These are phyloP conservation scores for Tuber indicum DNA, from an alignment of 495 filamentous ascomycete genomes.

Conservation along the genomic window DNA sequence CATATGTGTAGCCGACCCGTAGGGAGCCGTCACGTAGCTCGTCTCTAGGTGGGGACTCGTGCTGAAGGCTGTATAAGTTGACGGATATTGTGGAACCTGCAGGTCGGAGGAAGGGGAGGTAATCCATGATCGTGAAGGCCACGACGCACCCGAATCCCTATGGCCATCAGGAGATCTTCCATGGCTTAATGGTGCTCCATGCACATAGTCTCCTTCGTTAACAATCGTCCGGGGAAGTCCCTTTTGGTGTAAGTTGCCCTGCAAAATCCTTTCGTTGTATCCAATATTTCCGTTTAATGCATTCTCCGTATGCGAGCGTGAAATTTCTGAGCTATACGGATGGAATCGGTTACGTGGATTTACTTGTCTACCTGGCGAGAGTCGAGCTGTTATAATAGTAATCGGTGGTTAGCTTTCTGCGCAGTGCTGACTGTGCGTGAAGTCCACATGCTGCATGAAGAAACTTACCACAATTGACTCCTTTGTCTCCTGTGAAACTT, in stretches of 20 bases:
- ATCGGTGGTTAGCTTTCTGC: neutral
- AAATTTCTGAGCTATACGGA: constrained; percentile 16
- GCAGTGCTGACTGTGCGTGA: neutral
- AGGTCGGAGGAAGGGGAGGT: constrained; percentile 16
- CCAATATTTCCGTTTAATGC: constrained; percentile 8
- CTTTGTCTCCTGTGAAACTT: neutral
- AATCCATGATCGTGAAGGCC: constrained; percentile 21
- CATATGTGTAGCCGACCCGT: constrained; percentile 12
- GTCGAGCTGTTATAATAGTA: constrained; percentile 15
- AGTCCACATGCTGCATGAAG: neutral
- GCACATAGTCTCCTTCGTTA: constrained; percentile 10
- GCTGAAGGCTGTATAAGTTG: constrained; percentile 21
- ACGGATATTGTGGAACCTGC: constrained; percentile 17
- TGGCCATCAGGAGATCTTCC: constrained; percentile 11
- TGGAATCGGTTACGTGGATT: constrained; percentile 15
- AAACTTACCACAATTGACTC: neutral
- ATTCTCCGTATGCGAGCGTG: constrained; percentile 11
- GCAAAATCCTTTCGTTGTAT: constrained; percentile 22
- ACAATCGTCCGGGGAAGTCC: constrained; percentile 11
- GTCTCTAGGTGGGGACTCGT: constrained; percentile 7
- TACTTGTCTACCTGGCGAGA: constrained; percentile 19
- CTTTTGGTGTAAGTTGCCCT: constrained; percentile 9
- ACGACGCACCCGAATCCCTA: constrained; percentile 8
- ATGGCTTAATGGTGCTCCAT: constrained; percentile 11
- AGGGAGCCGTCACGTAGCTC: constrained; percentile 5